Evolutionary conservation across 192 early-diverging fungal genomes (phyloP).

Genomic region (Spinellus fusiger): DNA sequence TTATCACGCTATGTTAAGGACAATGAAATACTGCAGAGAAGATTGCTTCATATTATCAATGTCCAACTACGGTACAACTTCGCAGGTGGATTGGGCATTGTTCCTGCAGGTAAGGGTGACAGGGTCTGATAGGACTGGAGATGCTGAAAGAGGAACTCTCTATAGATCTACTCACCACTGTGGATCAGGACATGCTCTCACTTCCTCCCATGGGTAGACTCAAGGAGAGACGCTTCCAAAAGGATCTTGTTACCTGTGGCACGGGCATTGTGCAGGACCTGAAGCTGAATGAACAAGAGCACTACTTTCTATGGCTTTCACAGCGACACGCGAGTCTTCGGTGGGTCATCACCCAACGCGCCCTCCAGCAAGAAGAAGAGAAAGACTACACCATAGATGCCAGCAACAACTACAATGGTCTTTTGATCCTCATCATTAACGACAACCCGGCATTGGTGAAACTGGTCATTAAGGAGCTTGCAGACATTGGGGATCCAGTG

Average conservation of each 20-base stretch:
- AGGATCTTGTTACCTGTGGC: slow-evolving; percentile 20
- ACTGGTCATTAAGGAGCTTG: slow-evolving; percentile 27
- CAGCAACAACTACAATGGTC: slow-evolving; percentile 27
- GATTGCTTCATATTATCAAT: slow-evolving; percentile 13
- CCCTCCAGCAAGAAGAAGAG: slow-evolving; percentile 23
- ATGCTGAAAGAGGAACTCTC: not conserved
- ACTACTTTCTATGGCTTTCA: slow-evolving; percentile 25
- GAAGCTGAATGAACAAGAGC: not conserved
- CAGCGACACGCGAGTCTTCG: slow-evolving; percentile 21
- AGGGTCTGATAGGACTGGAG: not conserved
- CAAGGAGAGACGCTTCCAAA: slow-evolving; percentile 25
- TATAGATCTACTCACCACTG: not conserved
- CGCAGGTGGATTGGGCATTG: slow-evolving; percentile 18
- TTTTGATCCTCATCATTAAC: slow-evolving; percentile 11
- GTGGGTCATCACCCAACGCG: slow-evolving; percentile 18
- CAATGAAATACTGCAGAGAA: not conserved
- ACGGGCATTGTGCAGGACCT: slow-evolving; percentile 12
- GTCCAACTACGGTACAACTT: slow-evolving; percentile 23
- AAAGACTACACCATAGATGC: slow-evolving; percentile 22
- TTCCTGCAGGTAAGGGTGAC: slow-evolving; percentile 17
- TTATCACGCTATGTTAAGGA: slow-evolving; percentile 2
- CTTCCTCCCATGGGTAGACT: slow-evolving; percentile 4
- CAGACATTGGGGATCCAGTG: slow-evolving; percentile 20
- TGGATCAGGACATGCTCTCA: not conserved
- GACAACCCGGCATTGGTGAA: slow-evolving; percentile 1